Conservation (phyloP, 2,329 filamentous ascomycete genomes). For the Cadophora luteo-olivacea region DNA sequence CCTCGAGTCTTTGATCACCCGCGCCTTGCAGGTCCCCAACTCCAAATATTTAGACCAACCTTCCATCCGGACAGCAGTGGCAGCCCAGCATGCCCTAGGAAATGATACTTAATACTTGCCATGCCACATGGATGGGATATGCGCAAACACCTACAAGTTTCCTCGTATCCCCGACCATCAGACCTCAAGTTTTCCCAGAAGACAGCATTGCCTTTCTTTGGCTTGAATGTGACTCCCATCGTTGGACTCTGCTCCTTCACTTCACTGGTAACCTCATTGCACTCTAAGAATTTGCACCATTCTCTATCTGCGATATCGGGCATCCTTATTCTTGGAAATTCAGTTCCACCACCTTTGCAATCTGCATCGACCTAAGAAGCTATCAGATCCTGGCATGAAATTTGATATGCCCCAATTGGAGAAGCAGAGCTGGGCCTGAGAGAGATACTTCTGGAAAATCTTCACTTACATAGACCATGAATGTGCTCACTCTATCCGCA, state of each 20-base stretch:
- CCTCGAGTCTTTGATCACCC: slow-evolving; percentile 8
- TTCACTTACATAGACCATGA: slow-evolving; percentile 61
- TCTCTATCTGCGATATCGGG: slow-evolving; percentile 47
- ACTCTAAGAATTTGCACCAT: slow-evolving; percentile 66
- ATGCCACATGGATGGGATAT: too few species aligned
- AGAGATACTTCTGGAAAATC: neutral
- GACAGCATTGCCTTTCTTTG: slow-evolving; percentile 62
- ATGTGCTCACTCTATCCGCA: slow-evolving; percentile 57
- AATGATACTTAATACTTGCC: neutral
- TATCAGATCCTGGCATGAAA: too few species aligned
- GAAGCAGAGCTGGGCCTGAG: neutral
- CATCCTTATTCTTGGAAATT: slow-evolving; percentile 59
- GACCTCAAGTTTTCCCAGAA: slow-evolving; percentile 66
- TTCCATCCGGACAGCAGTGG: slow-evolving; percentile 62
- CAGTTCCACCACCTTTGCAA: slow-evolving; percentile 64
- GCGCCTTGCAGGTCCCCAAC: slow-evolving; percentile 51
- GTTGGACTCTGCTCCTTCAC: slow-evolving; percentile 34
- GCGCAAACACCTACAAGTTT: slow-evolving; percentile 50
- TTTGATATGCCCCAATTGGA: too few species aligned
- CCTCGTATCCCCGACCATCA: slow-evolving; percentile 61
- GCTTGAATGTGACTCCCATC: slow-evolving; percentile 62
- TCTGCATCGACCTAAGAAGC: slow-evolving; percentile 48
- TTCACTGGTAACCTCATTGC: slow-evolving; percentile 43
- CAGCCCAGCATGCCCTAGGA: slow-evolving; percentile 60
- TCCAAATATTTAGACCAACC: slow-evolving; percentile 70